Evolutionary conservation across 768 basidiomycete genomes (phyloP).

Genomic region (Trametes villosa): DNA sequence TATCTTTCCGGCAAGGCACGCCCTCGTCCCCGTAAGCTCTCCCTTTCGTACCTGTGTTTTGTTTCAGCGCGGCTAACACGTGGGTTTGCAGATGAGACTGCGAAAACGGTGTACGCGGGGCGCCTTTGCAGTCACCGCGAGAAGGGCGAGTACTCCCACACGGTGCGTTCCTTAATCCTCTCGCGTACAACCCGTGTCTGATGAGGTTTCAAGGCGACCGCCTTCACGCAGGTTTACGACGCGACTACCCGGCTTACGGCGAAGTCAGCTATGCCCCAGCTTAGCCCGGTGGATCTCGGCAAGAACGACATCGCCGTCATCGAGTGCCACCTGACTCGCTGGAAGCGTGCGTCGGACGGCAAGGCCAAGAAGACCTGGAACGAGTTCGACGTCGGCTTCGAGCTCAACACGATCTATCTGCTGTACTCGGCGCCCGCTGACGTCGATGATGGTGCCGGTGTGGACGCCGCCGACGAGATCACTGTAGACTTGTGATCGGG

Average conservation of each 20-base stretch:
- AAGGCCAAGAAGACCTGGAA: neutral
- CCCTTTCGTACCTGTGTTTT: neutral
- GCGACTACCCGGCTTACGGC: neutral
- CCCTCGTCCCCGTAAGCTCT: neutral
- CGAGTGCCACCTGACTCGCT: neutral
- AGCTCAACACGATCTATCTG: neutral
- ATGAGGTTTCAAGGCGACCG: neutral
- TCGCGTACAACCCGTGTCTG: neutral
- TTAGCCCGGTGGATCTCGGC: neutral
- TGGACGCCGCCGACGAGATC: too few species aligned
- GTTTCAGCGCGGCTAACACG: too few species aligned
- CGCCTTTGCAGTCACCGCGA: neutral
- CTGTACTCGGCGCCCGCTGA: neutral
- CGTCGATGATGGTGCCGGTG: too few species aligned
- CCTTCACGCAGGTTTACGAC: neutral
- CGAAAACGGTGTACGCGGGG: neutral
- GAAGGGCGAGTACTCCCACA: neutral
- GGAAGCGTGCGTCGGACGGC: neutral
- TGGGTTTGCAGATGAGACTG: neutral
- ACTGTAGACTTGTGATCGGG: too few species aligned
- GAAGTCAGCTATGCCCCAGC: neutral
- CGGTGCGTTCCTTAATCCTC: neutral
- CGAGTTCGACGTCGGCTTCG: neutral
- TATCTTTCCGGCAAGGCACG: neutral
- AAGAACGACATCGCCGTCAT: neutral